These are phyloP conservation scores for Nitzschia palea DNA, from an alignment of 108 stramenopile genomes.

Conservation along the genomic window DNA sequence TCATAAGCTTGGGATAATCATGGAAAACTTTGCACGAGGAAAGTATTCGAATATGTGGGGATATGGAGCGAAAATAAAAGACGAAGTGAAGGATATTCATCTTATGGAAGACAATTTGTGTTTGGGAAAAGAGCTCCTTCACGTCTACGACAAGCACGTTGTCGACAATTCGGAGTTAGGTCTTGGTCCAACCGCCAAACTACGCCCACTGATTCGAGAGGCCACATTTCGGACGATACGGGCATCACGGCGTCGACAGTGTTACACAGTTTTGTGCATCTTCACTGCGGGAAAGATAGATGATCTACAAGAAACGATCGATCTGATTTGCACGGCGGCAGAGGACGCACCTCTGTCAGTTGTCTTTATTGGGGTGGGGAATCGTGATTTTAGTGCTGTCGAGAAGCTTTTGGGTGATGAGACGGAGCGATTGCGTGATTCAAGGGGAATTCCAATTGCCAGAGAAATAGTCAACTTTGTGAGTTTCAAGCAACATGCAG, in stretches of 20 bases:
- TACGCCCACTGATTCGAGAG: slow-evolving; percentile 53
- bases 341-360: slow-evolving; percentile 72
- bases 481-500: slow-evolving; percentile 49
- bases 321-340: slow-evolving; percentile 49
- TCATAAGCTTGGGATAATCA: slow-evolving; percentile 58
- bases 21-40: slow-evolving; percentile 59
- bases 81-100: slow-evolving; percentile 36
- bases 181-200: slow-evolving; percentile 65
- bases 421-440: slow-evolving; percentile 30
- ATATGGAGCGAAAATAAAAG: slow-evolving; percentile 83
- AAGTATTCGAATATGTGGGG: slow-evolving; percentile 82
- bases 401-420: slow-evolving; percentile 36
- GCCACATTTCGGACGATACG: slow-evolving; percentile 58
- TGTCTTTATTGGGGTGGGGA: slow-evolving; percentile 80
- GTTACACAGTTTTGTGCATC: slow-evolving; percentile 67
- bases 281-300: slow-evolving; percentile 86
- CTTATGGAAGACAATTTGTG: slow-evolving; percentile 34
- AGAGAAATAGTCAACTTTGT: slow-evolving; percentile 84
- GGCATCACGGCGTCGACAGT: slow-evolving; percentile 28
- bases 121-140: slow-evolving; percentile 58
- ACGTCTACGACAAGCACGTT: slow-evolving; percentile 66
- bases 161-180: slow-evolving; percentile 42
- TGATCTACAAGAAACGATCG: slow-evolving; percentile 71
- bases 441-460: slow-evolving; percentile 46
- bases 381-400: slow-evolving; percentile 67